These are phyloP conservation scores for Isatis tinctoria DNA, from an alignment of 345 rosid species.

Conservation along the genomic window DNA sequence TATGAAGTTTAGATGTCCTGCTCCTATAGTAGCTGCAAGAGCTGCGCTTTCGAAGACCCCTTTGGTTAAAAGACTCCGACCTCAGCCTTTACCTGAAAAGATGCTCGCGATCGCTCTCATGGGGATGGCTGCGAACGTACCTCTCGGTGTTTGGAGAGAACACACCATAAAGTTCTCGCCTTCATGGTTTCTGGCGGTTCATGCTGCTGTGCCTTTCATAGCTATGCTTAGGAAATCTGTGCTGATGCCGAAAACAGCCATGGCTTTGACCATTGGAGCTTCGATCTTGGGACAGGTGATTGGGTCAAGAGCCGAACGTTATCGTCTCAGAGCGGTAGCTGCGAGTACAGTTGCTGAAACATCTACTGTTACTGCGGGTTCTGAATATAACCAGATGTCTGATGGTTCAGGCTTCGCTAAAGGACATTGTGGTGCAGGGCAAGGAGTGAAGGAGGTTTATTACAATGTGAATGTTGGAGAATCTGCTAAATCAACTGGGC, in stretches of 20 bases:
- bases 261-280: constrained; percentile 84
- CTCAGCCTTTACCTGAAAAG: constrained; percentile 87
- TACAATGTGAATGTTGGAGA: constrained; percentile 26
- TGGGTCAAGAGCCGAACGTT: constrained; percentile 86
- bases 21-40: constrained; percentile 75
- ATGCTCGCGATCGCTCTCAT: constrained; percentile 70
- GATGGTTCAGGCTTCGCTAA: constrained; percentile 16
- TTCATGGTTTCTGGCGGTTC: constrained; percentile 81
- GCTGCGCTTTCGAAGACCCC: constrained; percentile 79
- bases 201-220: constrained; percentile 93
- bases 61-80: constrained; percentile 64
- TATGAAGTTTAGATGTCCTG: constrained; percentile 67
- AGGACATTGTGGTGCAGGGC: constrained; percentile 37
- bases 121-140: constrained; percentile 88
- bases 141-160: constrained; percentile 85
- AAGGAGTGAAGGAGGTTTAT: constrained; percentile 29
- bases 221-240: constrained; percentile 90
- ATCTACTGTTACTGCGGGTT: constrained; percentile 21
- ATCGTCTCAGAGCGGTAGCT: constrained; percentile 47
- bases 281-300: constrained; percentile 82
- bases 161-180: constrained; percentile 78
- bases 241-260: constrained; percentile 80
- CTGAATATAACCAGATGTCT: constrained; percentile 23
- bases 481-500: constrained; percentile 35
- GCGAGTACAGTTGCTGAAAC: constrained; percentile 30